Evolutionary conservation across 768 basidiomycete genomes (phyloP).

Genomic region (Lactifluus subvellereus): DNA sequence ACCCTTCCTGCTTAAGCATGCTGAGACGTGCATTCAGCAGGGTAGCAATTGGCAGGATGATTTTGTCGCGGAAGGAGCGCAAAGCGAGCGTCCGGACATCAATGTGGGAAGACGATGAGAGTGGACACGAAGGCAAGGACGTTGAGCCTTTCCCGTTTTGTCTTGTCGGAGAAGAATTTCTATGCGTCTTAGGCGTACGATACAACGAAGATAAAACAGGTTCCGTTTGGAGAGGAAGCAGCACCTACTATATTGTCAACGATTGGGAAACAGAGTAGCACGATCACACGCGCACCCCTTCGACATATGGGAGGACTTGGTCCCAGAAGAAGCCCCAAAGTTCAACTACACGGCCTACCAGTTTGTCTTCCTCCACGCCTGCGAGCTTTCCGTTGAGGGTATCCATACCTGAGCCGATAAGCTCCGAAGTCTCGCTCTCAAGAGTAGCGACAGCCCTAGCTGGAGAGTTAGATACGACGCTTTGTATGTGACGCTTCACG

Average conservation of each 20-base stretch:
- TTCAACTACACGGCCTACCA: slow-evolving; percentile 74
- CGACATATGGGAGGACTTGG: slow-evolving; percentile 78
- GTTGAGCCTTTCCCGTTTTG: slow-evolving; percentile 44
- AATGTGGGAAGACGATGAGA: slow-evolving; percentile 46
- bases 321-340: slow-evolving; percentile 95
- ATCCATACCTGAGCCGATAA: slow-evolving; percentile 85
- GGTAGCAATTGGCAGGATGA: slow-evolving; percentile 60
- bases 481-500: slow-evolving; percentile 71
- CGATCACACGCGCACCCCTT: slow-evolving; percentile 59
- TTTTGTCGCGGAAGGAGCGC: slow-evolving; percentile 71
- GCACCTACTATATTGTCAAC: slow-evolving; percentile 35
- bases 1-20: slow-evolving; percentile 49
- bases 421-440: slow-evolving; percentile 72
- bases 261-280: slow-evolving; percentile 33
- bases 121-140: slow-evolving; percentile 30
- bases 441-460: slow-evolving; percentile 68
- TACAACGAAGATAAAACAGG: slow-evolving; percentile 62
- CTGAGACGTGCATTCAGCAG: slow-evolving; percentile 53
- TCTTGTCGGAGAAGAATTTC: slow-evolving; percentile 45
- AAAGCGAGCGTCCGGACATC: slow-evolving; percentile 80
- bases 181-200: slow-evolving; percentile 46
- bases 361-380: slow-evolving; percentile 69
- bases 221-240: slow-evolving; percentile 58
- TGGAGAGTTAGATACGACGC: slow-evolving; percentile 66
- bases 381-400: slow-evolving; percentile 82